Evolutionary conservation across 768 basidiomycete species (phyloP).

Genomic region (Amanita brunnescens): DNA sequence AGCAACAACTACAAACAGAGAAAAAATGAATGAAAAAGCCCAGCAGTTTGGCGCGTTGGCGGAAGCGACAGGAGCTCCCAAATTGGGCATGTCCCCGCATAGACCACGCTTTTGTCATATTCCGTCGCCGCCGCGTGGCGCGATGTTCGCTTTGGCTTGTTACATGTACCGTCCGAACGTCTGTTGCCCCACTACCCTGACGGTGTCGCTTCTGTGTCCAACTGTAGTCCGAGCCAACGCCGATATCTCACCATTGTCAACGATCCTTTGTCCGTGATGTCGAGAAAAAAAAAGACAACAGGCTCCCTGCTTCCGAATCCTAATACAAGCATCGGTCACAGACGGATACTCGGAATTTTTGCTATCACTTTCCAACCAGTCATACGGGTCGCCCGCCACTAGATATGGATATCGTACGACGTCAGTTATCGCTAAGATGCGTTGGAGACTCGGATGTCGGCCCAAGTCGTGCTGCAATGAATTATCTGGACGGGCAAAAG

Average conservation of each 20-base stretch:
- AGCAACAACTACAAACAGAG: not conserved
- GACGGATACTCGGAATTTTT: not conserved
- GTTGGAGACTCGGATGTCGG: not conserved
- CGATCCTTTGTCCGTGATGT: not conserved
- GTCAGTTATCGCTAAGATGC: not conserved
- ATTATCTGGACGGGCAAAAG: not conserved
- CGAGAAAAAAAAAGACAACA: not conserved
- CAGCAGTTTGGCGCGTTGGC: not conserved
- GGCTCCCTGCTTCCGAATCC: not conserved
- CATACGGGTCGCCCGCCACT: not conserved
- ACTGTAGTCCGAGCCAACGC: not conserved
- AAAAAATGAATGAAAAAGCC: not conserved
- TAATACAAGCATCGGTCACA: not conserved
- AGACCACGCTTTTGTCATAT: not conserved
- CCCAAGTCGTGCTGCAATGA: not conserved
- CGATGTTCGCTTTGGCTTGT: not conserved
- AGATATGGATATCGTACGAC: not conserved
- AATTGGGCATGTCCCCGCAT: not conserved
- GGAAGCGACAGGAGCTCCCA: not conserved
- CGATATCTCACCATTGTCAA: not conserved
- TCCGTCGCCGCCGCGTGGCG: constrained; percentile 4
- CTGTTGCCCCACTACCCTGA: not conserved
- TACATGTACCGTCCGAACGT: constrained; percentile 1
- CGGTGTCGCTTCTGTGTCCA: not conserved
- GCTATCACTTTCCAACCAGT: not conserved